Conservation (phyloP, 306 rosid genomes). For the Quercus cerris region DNA sequence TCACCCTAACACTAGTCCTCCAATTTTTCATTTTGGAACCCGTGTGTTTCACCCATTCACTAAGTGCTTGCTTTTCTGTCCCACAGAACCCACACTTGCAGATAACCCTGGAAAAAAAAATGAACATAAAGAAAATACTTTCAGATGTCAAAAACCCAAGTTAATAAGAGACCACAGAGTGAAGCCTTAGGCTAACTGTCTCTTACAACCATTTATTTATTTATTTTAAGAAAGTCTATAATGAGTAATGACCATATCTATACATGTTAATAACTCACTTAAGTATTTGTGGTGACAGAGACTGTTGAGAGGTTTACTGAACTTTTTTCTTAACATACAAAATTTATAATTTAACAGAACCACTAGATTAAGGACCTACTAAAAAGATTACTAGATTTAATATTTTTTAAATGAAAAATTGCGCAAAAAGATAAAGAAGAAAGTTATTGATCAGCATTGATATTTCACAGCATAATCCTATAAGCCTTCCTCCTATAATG, state of each 20-base stretch:
- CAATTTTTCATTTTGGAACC: slow-evolving; percentile 94
- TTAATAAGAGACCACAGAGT: background rate
- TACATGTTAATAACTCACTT: too few relatives aligned
- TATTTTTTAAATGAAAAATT: background rate
- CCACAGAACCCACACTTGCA: slow-evolving; percentile 95
- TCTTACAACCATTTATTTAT: too few relatives aligned
- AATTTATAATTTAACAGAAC: background rate
- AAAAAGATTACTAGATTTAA: background rate
- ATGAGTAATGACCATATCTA: too few relatives aligned
- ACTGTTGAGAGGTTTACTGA: background rate
- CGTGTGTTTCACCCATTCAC: slow-evolving; percentile 95
- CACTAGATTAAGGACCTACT: background rate
- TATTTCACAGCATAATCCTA: background rate
- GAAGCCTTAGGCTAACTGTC: background rate
- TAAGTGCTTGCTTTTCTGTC: slow-evolving; percentile 91
- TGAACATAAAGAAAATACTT: background rate
- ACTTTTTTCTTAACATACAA: background rate
- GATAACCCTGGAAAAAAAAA: slow-evolving; percentile 67
- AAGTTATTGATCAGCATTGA: background rate
- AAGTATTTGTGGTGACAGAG: too few relatives aligned
- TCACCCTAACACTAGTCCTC: slow-evolving; percentile 87
- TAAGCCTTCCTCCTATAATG: background rate
- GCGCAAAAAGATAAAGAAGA: background rate
- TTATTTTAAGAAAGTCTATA: background rate
- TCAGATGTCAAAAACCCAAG: background rate